Conservation (phyloP, 768 basidiomycete species). For the Megacollybia marginata region DNA sequence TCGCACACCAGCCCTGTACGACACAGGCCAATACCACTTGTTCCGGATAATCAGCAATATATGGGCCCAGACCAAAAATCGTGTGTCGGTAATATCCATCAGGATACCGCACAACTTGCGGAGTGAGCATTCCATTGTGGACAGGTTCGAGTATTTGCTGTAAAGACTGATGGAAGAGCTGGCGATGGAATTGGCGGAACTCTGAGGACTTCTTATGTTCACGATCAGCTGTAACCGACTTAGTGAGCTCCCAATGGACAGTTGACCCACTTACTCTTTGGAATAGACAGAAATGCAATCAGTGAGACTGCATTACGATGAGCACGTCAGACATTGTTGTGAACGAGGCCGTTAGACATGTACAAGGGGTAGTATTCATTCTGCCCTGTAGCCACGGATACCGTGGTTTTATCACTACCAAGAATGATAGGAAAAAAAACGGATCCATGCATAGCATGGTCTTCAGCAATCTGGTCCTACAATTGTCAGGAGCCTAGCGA, state of each 20-base stretch:
- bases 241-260: too few species aligned
- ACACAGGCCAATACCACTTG: slow-evolving; percentile 21
- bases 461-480: too few species aligned
- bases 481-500: background rate
- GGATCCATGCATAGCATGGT: slow-evolving; percentile 7
- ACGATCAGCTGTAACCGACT: background rate
- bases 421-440: slow-evolving; percentile 8
- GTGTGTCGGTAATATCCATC: slow-evolving; percentile 25
- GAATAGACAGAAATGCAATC: too few species aligned
- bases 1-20: slow-evolving; percentile 27
- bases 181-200: slow-evolving; percentile 15
- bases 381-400: too few species aligned
- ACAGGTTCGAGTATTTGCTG: slow-evolving; percentile 11
- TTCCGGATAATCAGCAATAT: slow-evolving; percentile 31
- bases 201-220: background rate
- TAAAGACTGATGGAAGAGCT: slow-evolving; percentile 20
- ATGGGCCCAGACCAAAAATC: slow-evolving; percentile 23
- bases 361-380: too few species aligned
- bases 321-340: too few species aligned
- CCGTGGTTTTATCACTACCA: too few species aligned
- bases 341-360: too few species aligned
- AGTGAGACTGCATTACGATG: too few species aligned
- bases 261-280: too few species aligned
- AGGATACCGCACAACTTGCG: slow-evolving; percentile 18
- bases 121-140: slow-evolving; percentile 10